Base-by-base conservation (phyloP, 441 rosid species). In the Gossypium gossypioides region DNA sequence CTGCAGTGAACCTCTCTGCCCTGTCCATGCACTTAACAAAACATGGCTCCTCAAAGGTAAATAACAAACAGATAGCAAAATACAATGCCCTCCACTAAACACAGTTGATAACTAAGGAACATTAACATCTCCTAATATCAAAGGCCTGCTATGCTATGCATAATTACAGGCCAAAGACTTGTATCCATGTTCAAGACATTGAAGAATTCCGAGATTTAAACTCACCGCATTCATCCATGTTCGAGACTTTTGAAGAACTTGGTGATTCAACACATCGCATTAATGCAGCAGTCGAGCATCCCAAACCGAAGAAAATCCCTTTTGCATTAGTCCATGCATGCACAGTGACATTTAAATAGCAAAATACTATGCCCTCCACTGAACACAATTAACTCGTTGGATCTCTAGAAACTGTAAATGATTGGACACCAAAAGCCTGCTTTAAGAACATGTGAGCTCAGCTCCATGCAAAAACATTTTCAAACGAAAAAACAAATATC, bases 401-500 rank as follows among this genome's bases (percentile, higher is more conserved):
- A 64, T 27, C 59, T 55, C 29, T 58, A 62, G 46, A 13, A 15
- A 62, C 48, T 8, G 25, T 16, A 62, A 13, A 44, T 34, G 50
- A 16, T 34, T 42, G 22, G 32, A 44, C 55, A 65, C 13, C 55
- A 44, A 46, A 64, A 75, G 55, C 69, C 65, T 7, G 69, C 67
- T 58, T 55, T 29, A 42, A 46, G 69, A 59, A 27, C 25, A 27
- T 42, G 75, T 75, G 76, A 72, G 44, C 55, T 52, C 16, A 72
- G 77, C 77, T 77, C 74, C 65, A 22, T 55, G 68, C 48, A 34
- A 27, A 74, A 71, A 64, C 70, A 78, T 66, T 78, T 70, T 63
- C 74, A 72, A 71, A 22, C 54, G 57, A 73, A 3, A 27, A 59
- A 51, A 29, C 25, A 40, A 16, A 61, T 73, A 5, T 15, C 70